A percentile compares a stretch with the other conserved stretches of the same genome.
phyloP scores from a whole-genome alignment of 73 alveolate genomes.

The Paramecium tetraurelia region DNA sequence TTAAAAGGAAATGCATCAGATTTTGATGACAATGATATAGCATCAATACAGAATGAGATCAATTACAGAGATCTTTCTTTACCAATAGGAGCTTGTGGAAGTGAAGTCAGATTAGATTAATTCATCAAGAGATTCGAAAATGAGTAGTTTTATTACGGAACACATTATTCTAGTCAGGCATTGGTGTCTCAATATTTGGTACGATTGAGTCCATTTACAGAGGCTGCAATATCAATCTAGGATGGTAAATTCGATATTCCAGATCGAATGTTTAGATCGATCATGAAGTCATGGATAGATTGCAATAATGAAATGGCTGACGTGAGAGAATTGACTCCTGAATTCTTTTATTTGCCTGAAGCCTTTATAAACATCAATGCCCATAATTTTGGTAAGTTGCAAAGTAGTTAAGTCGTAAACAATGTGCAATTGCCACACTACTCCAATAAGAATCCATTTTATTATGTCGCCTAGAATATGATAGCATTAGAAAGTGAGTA shows the following conservation, averaged over 20 bases:
- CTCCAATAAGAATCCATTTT: slow-evolving; percentile 74
- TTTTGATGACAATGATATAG: slow-evolving; percentile 40
- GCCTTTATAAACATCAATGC: slow-evolving; percentile 57
- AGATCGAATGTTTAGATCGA: slow-evolving; percentile 86
- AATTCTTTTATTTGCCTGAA: slow-evolving; percentile 94
- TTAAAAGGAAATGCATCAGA: slow-evolving; percentile 52
- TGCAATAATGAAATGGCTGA: slow-evolving; percentile 88
- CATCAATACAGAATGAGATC: slow-evolving; percentile 45
- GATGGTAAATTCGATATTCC: slow-evolving; percentile 92
- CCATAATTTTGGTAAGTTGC: slow-evolving; percentile 75
- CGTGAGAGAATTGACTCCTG: slow-evolving; percentile 96
- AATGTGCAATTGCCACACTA: slow-evolving; percentile 78
- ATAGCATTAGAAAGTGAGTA: slow-evolving; percentile 72
- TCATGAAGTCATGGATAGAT: slow-evolving; percentile 73
- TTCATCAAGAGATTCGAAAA: slow-evolving; percentile 3
- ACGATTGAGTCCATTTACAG: slow-evolving; percentile 89
- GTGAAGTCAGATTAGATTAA: slow-evolving; percentile 72
- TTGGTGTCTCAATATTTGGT: slow-evolving; percentile 87
- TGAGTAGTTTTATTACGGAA: slow-evolving; percentile 87
- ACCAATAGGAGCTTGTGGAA: slow-evolving; percentile 87
- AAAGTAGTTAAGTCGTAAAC: slow-evolving; percentile 73
- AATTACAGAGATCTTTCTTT: slow-evolving; percentile 65
- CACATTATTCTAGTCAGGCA: slow-evolving; percentile 94
- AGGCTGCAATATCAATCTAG: slow-evolving; percentile 87
- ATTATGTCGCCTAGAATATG: slow-evolving; percentile 60